Base-by-base conservation (phyloP, 345 rosid genomes). In the Crucihimalaya himalaica region DNA sequence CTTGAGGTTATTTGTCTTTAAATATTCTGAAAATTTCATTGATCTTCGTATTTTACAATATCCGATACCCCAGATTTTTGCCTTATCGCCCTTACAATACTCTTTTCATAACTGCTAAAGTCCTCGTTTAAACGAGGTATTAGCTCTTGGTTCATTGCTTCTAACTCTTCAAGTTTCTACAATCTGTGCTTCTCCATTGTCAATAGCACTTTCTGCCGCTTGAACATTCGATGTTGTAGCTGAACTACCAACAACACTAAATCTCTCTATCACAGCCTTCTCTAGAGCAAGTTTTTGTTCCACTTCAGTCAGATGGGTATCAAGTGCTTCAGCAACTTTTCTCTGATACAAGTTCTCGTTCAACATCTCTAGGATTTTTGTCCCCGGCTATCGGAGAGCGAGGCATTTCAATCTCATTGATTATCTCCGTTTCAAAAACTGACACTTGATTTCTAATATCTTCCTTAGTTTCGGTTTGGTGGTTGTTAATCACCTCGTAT, bases 281-380 rank as follows among this genome's bases (percentile, higher is more conserved):
- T 76, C 75, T 63, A 63, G 61, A n/a, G n/a, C n/a, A n/a, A n/a
- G n/a, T n/a, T n/a, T n/a, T n/a, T n/a, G n/a, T n/a, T n/a, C n/a
- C n/a, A n/a, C n/a, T n/a, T n/a, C n/a, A n/a, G n/a, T n/a, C n/a
- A n/a, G n/a, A n/a, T n/a, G n/a, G n/a, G n/a, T n/a, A n/a, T n/a
- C n/a, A n/a, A n/a, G n/a, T n/a, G n/a, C n/a, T n/a, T n/a, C n/a
- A n/a, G n/a, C n/a, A n/a, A n/a, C n/a, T n/a, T n/a, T n/a, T n/a
- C n/a, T n/a, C n/a, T n/a, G n/a, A n/a, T 10, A 58, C 69, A 66
- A 66, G 53, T 34, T 34, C 39, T 34, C 12, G 81, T 63, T 94
- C 98, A 62, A 81, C 72, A 63, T 89, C 97, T 79, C 79, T 82
- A 63, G 96, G 84, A 29, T 88, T 87, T 69, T 80, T 89, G 54